Base-by-base conservation (phyloP, 148 eudicot genomes). In the Tetragonia tetragonoides region DNA sequence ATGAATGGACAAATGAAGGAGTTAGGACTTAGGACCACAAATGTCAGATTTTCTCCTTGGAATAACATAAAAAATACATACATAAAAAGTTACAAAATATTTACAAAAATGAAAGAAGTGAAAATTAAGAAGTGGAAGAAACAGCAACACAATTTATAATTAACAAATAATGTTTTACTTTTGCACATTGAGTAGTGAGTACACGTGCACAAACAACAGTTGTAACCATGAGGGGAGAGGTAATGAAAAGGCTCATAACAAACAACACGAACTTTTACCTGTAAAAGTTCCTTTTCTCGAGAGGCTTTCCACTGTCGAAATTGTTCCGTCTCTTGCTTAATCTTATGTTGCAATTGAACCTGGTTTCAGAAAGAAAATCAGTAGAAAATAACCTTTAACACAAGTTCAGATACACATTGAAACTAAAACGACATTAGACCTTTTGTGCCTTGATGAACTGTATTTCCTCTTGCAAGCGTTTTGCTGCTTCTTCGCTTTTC, bases 251-350 rank as follows among this genome's bases (percentile, higher is more conserved):
- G 44, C 17, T 74, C 23, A 66, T 37, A n/a, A 42, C 59, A 78
- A 79, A 64, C 65, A 66, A 37, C 21, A 61, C 20, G 40, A 71
- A 71, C 74, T 12, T 6, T 59, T 78, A 93, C 99, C 99, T 96
- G 99, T 79, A 96, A 74, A 67, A 96, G 88, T 80, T 96, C 99
- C 84, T 96, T 96, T 79, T 96, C 99, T 73, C 99, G 88, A 75
- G 95, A 91, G 78, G 98, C 99, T 81, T 91, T 96, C 99, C 99
- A 96, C 71, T 81, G 91, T 75, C 99, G 97, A 88, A 96, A 96
- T 81, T 96, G 98, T 79, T 96, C 99, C 38, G 97, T 90, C 83
- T 96, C 99, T 90, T 93, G 99, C 83, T 96, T 96, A 73, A 93
- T 96, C 82, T 92, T 96, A 73, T 96, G 90, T 84, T 96, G 99